Conservation (phyloP, 2,329 filamentous ascomycete species). For the Thielaviopsis ethacetica region DNA sequence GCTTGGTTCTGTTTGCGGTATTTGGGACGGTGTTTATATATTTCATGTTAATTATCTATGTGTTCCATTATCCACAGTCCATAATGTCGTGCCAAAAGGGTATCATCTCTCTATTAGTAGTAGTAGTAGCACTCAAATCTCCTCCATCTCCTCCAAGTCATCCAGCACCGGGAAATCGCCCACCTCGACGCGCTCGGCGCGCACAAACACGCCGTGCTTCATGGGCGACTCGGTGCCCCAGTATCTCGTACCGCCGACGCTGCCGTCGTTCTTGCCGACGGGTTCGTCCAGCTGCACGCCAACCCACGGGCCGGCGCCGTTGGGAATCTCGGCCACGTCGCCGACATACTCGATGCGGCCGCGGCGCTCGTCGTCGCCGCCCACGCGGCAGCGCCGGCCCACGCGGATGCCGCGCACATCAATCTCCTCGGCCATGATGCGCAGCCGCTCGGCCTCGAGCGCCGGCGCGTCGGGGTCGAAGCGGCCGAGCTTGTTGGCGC, state of each 20-base stretch:
- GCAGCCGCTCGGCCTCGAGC: conserved; percentile 55
- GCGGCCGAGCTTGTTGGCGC: conserved; percentile 81
- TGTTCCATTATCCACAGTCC: no score
- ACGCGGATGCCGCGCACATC: conserved; percentile 47
- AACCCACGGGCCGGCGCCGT: conserved; percentile 48
- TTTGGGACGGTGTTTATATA: no score
- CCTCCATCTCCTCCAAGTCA: conserved; percentile 63
- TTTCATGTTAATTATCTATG: no score
- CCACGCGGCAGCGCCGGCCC: conserved; percentile 48
- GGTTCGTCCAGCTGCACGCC: conserved; percentile 65
- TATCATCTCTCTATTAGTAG: background rate
- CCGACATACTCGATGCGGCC: conserved; percentile 59
- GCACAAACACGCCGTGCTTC: conserved; percentile 64
- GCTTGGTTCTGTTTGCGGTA: no score
- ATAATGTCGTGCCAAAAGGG: background rate
- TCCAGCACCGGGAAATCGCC: conserved; percentile 58
- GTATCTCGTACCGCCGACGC: conserved; percentile 49
- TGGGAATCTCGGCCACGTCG: conserved; percentile 56
- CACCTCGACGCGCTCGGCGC: conserved; percentile 60
- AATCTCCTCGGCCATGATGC: conserved; percentile 54
- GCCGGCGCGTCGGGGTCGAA: conserved; percentile 76
- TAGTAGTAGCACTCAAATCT: conserved; percentile 43
- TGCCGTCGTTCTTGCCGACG: conserved; percentile 69
- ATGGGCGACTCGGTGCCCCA: conserved; percentile 47
- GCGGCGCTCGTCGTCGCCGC: conserved; percentile 50